phyloP scores from a whole-genome alignment of 2,329 filamentous ascomycete species.

The Huntiella savannae region DNA sequence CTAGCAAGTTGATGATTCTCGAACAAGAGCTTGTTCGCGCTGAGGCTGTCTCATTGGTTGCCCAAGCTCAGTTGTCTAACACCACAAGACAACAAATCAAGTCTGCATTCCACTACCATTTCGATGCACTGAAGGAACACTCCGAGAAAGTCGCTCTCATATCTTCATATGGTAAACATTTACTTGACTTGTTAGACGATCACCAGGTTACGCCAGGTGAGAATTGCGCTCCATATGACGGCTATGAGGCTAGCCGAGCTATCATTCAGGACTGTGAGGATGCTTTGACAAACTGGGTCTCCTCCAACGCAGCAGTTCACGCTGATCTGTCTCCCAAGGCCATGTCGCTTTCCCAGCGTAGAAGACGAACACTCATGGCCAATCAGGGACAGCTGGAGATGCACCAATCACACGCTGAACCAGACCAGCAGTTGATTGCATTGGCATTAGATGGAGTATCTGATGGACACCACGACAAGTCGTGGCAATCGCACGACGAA shows the following conservation, averaged over 20 bases:
- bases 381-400: no score
- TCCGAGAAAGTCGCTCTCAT: constrained; percentile 97
- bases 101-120: constrained; percentile 94
- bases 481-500: constrained; percentile 21
- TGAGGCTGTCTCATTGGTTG: constrained; percentile 95
- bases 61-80: constrained; percentile 94
- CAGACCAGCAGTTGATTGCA: no score
- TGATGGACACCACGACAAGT: no score
- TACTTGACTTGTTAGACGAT: constrained; percentile 92
- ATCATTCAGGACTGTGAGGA: constrained; percentile 99
- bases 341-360: constrained; percentile 70
- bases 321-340: constrained; percentile 75
- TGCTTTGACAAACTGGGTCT: constrained; percentile 90
- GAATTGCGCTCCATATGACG: constrained; percentile 87
- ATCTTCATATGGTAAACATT: constrained; percentile 90
- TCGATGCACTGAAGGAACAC: constrained; percentile 91
- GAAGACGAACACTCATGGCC: constrained; percentile 16
- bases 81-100: constrained; percentile 99
- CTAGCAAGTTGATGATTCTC: constrained; percentile 88
- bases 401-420: no score
- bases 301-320: constrained; percentile 70
- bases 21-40: constrained; percentile 97
- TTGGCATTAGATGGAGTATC: no score
- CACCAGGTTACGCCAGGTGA: constrained; percentile 93
- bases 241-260: constrained; percentile 93